These are phyloP conservation scores for Psilocybe cyanescens DNA, from an alignment of 768 basidiomycete species.

Conservation along the genomic window DNA sequence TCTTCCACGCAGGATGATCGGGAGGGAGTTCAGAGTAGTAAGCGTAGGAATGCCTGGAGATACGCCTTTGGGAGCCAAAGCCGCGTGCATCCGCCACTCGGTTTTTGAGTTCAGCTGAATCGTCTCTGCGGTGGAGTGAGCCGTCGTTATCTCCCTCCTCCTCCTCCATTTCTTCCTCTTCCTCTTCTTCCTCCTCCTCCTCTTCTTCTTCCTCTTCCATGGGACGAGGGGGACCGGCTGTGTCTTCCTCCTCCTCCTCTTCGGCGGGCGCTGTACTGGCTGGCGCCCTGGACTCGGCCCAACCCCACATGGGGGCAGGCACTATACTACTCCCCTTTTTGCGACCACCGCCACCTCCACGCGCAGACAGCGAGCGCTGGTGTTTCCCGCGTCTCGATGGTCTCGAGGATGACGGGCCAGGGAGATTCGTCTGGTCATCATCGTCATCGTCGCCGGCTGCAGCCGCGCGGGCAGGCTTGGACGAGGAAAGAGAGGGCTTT, in stretches of 20 bases:
- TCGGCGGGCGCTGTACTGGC: constrained; percentile 39
- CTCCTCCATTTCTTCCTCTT: constrained; percentile 44
- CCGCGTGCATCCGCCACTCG: neutral
- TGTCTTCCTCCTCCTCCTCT: constrained; percentile 59
- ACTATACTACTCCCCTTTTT: constrained; percentile 71
- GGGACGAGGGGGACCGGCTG: constrained; percentile 44
- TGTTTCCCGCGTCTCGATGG: constrained; percentile 24
- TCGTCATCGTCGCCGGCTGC: constrained; percentile 22
- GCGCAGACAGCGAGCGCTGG: constrained; percentile 26
- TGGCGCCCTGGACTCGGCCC: constrained; percentile 60
- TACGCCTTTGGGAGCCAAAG: neutral
- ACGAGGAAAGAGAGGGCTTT: constrained; percentile 22
- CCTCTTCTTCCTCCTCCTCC: constrained; percentile 11
- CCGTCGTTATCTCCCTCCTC: constrained; percentile 36
- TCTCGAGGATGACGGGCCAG: constrained; percentile 15
- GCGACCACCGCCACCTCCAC: constrained; percentile 34
- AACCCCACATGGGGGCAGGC: constrained; percentile 86
- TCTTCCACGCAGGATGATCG: neutral
- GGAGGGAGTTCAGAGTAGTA: neutral
- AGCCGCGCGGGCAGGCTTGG: constrained; percentile 17
- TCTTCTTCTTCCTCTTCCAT: constrained; percentile 64
- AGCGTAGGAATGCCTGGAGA: neutral
- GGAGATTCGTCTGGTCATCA: constrained; percentile 7
- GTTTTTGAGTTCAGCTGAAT: neutral
- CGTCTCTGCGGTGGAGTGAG: constrained; percentile 28